Conservation (phyloP, 331 rosid genomes). For the Phaseolus coccineus region DNA sequence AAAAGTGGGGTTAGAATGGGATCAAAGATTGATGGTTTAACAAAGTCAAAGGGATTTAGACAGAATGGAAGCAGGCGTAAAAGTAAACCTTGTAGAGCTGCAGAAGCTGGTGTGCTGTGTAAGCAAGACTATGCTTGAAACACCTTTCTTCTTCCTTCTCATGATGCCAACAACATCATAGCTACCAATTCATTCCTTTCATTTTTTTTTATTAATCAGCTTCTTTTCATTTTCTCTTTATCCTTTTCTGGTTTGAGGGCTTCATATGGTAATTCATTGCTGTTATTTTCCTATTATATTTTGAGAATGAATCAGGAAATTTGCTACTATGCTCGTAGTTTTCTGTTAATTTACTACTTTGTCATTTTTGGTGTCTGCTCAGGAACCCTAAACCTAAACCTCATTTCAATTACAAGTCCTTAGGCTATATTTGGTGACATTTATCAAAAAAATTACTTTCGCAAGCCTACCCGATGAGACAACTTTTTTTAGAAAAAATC, state of each 20-base stretch:
- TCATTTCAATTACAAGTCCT: too few species aligned
- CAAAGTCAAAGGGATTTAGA: conserved; percentile 70
- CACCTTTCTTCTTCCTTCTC: not conserved
- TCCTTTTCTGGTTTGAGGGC: not conserved
- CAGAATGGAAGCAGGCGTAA: conserved; percentile 82
- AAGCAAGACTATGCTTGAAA: conserved; percentile 53
- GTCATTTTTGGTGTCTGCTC: too few species aligned
- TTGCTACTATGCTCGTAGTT: too few species aligned
- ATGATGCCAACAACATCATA: not conserved
- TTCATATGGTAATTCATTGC: conserved; percentile 36
- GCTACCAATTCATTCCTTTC: conserved; percentile 13
- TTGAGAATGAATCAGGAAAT: too few species aligned
- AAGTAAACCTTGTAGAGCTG: conserved; percentile 87
- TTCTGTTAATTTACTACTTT: too few species aligned
- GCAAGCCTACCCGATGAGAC: too few species aligned
- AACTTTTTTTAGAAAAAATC: too few species aligned
- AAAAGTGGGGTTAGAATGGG: conserved; percentile 61
- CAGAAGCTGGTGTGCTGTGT: conserved; percentile 86
- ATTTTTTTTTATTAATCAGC: not conserved
- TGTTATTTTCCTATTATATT: conserved; percentile 15
- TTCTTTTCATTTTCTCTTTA: not conserved
- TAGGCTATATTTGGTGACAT: too few species aligned
- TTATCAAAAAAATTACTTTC: too few species aligned
- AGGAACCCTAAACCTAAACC: too few species aligned
- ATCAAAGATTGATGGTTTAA: conserved; percentile 62